Conservation (phyloP, 1,284 basidiomycete genomes). For the Vanrija humicola region DNA sequence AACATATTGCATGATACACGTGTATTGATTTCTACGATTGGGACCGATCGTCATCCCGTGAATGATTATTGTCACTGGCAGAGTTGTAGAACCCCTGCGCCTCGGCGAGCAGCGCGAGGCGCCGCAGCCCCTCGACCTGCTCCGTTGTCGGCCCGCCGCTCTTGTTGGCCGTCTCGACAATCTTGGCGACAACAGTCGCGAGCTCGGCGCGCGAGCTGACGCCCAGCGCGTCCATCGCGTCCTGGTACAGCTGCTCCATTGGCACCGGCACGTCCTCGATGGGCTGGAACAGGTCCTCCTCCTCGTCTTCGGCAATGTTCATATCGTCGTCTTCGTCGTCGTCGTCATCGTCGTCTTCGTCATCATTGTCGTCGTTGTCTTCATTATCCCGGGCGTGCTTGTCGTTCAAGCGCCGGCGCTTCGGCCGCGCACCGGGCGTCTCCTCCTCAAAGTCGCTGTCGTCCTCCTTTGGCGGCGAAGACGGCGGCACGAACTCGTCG, state of each 20-base stretch:
- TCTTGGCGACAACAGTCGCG: slow-evolving; percentile 7
- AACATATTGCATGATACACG: background rate
- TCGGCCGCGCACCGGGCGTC: background rate
- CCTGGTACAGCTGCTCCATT: slow-evolving; percentile 13
- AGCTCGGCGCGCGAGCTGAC: slow-evolving; percentile 12
- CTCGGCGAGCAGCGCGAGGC: slow-evolving; percentile 12
- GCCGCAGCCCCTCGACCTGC: slow-evolving; percentile 16
- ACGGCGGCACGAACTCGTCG: slow-evolving; percentile 19
- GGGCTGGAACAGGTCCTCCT: slow-evolving; percentile 37
- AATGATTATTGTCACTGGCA: background rate
- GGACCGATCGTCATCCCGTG: background rate
- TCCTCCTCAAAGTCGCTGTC: slow-evolving; percentile 10
- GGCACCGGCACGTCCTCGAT: slow-evolving; percentile 38
- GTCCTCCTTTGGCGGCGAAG: slow-evolving; percentile 11
- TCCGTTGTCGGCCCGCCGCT: slow-evolving; percentile 8
- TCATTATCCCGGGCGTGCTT: background rate
- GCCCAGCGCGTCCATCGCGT: slow-evolving; percentile 15
- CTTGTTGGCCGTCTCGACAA: slow-evolving; percentile 10
- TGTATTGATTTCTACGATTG: background rate
- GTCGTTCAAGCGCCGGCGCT: background rate
- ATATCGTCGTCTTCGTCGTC: slow-evolving; percentile 24
- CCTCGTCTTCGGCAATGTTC: slow-evolving; percentile 53
- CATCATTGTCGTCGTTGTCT: background rate
- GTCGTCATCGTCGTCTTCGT: slow-evolving; percentile 52
- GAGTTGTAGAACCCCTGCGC: slow-evolving; percentile 1